Conservation (phyloP, 2,329 filamentous ascomycete genomes). For the Sporothrix brunneoviolacea region DNA sequence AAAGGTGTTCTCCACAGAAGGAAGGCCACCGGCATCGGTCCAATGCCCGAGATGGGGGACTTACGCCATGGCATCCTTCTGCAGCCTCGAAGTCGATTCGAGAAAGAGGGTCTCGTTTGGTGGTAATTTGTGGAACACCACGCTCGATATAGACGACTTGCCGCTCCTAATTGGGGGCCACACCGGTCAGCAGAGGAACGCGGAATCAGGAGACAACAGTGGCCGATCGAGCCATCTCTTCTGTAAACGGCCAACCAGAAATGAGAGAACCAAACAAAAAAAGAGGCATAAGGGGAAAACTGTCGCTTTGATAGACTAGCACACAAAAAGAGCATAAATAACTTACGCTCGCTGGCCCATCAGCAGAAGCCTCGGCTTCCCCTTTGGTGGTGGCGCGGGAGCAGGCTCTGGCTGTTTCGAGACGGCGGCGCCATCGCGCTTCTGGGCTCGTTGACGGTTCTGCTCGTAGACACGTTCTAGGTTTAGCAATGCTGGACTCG, state of each 20-base stretch:
- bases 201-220: conserved; percentile 9
- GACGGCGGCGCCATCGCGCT: conserved; percentile 34
- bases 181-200: background rate
- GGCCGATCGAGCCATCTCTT: background rate
- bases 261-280: background rate
- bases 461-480: conserved; percentile 57
- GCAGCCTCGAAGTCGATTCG: conserved; percentile 88
- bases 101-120: conserved; percentile 93
- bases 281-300: background rate
- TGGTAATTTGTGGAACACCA: conserved; percentile 97
- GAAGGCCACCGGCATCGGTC: too few species aligned
- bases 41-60: conserved; percentile 28
- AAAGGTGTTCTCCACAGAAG: too few species aligned
- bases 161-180: conserved; percentile 61
- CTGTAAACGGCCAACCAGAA: background rate
- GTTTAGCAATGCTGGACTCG: conserved; percentile 55
- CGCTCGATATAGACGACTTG: conserved; percentile 96
- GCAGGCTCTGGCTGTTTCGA: conserved; percentile 37
- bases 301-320: too few species aligned
- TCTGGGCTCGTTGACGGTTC: conserved; percentile 47
- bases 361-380: conserved; percentile 78
- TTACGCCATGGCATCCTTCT: conserved; percentile 92
- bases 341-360: conserved; percentile 91
- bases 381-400: conserved; percentile 44
- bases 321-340: too few species aligned